A percentile compares a stretch with the other conserved stretches of the same genome.
phyloP scores from a whole-genome alignment of 2,329 filamentous ascomycete genomes.

The Pseudogymnoascus pannorum region DNA sequence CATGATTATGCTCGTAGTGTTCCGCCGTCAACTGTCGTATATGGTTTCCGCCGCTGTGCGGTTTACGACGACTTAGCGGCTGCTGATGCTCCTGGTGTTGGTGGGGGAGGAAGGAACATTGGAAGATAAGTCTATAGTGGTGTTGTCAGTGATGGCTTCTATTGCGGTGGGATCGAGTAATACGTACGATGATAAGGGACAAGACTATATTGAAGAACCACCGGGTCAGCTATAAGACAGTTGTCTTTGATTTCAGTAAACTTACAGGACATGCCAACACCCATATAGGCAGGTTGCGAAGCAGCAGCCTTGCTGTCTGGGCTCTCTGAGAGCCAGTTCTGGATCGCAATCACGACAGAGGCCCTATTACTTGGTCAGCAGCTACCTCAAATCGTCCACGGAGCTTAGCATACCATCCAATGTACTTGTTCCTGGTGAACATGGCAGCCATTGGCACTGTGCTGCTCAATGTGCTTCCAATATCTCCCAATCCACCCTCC shows the following conservation, averaged over 20 bases:
- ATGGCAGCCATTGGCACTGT: slow-evolving; percentile 95
- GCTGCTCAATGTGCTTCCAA: slow-evolving; percentile 63
- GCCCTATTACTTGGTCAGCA: slow-evolving; percentile 43
- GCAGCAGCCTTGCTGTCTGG: slow-evolving; percentile 56
- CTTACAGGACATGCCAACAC: slow-evolving; percentile 71
- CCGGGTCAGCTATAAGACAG: slow-evolving; percentile 10
- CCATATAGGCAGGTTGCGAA: slow-evolving; percentile 65
- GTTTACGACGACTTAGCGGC: not conserved
- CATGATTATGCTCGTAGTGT: slow-evolving; percentile 1
- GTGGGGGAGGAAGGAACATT: slow-evolving; percentile 53
- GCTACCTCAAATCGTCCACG: not conserved
- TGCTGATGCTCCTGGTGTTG: slow-evolving; percentile 19
- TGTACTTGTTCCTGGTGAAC: slow-evolving; percentile 82
- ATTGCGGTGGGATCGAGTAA: not conserved
- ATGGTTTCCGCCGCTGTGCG: not conserved
- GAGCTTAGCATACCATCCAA: slow-evolving; percentile 49
- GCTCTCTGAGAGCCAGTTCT: slow-evolving; percentile 72
- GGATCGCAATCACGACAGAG: slow-evolving; percentile 64
- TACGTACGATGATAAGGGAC: slow-evolving; percentile 35
- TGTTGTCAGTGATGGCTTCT: slow-evolving; percentile 11
- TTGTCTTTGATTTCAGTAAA: slow-evolving; percentile 21
- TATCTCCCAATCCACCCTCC: slow-evolving; percentile 53
- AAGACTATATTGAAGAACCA: slow-evolving; percentile 20
- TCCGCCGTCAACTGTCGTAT: not conserved
- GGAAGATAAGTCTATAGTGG: slow-evolving; percentile 50